These are phyloP conservation scores for Taiwanofungus camphoratus DNA, from an alignment of 1,284 basidiomycete genomes.

Conservation along the genomic window DNA sequence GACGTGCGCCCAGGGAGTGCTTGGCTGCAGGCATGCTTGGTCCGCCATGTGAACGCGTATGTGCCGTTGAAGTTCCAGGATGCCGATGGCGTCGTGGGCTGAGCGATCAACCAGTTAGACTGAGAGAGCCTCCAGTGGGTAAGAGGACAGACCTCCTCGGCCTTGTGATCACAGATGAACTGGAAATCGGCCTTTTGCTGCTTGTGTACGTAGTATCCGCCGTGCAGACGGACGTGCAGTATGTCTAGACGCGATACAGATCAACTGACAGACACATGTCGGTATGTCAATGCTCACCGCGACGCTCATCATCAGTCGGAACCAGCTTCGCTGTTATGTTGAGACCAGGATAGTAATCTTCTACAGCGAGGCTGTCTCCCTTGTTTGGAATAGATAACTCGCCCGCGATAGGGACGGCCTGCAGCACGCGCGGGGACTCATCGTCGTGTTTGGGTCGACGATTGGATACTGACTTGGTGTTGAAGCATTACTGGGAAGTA, in stretches of 20 bases:
- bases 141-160: conserved; percentile 24
- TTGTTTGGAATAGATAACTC: conserved; percentile 12
- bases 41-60: conserved; percentile 30
- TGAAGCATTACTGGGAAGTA: not conserved
- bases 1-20: conserved; percentile 1
- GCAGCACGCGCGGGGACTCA: conserved; percentile 33
- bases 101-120: conserved; percentile 1
- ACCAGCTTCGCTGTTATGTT: conserved; percentile 21
- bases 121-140: not conserved
- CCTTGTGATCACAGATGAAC: conserved; percentile 34
- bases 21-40: conserved; percentile 29
- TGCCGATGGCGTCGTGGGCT: conserved; percentile 28
- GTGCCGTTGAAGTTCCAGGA: conserved; percentile 27
- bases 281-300: conserved; percentile 12
- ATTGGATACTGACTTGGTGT: conserved; percentile 25
- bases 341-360: conserved; percentile 18
- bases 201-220: conserved; percentile 33
- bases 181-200: conserved; percentile 35
- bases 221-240: conserved; percentile 35
- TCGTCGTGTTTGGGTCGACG: conserved; percentile 32
- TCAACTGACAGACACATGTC: not conserved
- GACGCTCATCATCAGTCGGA: conserved; percentile 12
- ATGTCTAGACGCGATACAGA: conserved; percentile 19
- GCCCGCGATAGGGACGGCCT: conserved; percentile 37
- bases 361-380: conserved; percentile 1